These are phyloP conservation scores for Vitellaria paradoxa DNA, from an alignment of 179 eudicot genomes.

Conservation along the genomic window DNA sequence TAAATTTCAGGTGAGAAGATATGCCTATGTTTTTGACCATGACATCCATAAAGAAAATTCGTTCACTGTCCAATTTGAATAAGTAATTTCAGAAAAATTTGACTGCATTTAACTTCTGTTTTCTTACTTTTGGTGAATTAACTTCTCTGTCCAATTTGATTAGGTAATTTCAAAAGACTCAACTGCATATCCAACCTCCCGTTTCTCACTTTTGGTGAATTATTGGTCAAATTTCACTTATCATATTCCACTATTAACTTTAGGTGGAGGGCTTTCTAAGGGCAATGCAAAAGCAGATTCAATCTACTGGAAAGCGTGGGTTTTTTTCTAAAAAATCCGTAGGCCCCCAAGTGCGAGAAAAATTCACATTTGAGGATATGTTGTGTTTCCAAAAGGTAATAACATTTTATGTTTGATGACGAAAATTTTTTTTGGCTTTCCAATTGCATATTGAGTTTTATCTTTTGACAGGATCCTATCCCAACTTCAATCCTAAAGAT, in stretches of 20 bases:
- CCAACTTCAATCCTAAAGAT: constrained; percentile 95
- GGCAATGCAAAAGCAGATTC: constrained; percentile 97
- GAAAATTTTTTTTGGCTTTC: constrained; percentile 2
- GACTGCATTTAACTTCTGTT: neutral
- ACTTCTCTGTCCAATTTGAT: neutral
- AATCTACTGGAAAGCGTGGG: constrained; percentile 81
- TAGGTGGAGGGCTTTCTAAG: constrained; percentile 93
- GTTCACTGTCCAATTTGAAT: neutral
- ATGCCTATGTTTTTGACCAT: neutral
- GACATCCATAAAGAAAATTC: neutral
- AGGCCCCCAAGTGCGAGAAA: constrained; percentile 72
- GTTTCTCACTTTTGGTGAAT: neutral
- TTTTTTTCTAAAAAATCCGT: constrained; percentile 83
- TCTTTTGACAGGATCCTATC: constrained; percentile 76
- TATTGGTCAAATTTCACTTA: neutral
- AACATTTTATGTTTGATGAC: neutral
- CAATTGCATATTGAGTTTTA: neutral
- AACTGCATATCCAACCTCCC: neutral
- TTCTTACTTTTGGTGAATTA: neutral
- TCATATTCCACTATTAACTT: neutral
- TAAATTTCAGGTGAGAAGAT: constrained; percentile 80
- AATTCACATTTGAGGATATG: constrained; percentile 97
- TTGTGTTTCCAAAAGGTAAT: constrained; percentile 93
- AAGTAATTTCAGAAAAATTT: neutral
- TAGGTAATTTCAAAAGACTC: neutral